These are phyloP conservation scores for Cryptosporidium parvum DNA, from an alignment of 169 alveolate species.

Conservation along the genomic window DNA sequence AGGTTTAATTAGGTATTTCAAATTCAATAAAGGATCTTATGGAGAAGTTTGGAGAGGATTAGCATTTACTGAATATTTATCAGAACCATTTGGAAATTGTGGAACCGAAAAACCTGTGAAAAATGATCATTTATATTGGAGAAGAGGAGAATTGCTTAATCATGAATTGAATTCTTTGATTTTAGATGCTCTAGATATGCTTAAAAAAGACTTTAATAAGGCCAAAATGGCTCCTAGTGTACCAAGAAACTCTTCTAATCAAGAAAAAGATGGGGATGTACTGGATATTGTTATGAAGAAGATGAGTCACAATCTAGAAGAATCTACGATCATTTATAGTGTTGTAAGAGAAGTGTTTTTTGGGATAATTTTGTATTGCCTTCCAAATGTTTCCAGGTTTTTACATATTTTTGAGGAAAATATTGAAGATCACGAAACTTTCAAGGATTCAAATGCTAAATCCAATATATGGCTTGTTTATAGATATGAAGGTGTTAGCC, in stretches of 20 bases:
- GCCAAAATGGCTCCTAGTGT: not conserved
- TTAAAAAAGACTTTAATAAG: conserved; percentile 9
- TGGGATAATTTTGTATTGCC: conserved; percentile 59
- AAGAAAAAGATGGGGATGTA: not conserved
- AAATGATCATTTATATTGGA: conserved; percentile 22
- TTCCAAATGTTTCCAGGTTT: conserved; percentile 62
- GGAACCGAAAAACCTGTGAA: not conserved
- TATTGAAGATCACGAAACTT: not conserved
- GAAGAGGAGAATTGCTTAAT: conserved; percentile 55
- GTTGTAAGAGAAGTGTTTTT: conserved; percentile 67
- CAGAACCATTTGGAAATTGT: conserved; percentile 51
- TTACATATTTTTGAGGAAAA: conserved; percentile 63
- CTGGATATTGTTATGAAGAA: conserved; percentile 67
- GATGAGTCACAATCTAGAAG: conserved; percentile 21
- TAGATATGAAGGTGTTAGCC: conserved; percentile 53
- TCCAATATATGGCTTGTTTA: conserved; percentile 70
- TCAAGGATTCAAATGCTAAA: not conserved
- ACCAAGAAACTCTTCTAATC: not conserved
- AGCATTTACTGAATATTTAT: conserved; percentile 57
- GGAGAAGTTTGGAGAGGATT: conserved; percentile 76
- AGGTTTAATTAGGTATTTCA: conserved; percentile 49
- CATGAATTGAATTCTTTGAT: conserved; percentile 41
- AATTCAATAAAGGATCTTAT: conserved; percentile 55
- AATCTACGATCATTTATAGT: not conserved
- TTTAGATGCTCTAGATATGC: conserved; percentile 30